phyloP scores from a whole-genome alignment of 768 basidiomycete genomes.

The Daedalea quercina region DNA sequence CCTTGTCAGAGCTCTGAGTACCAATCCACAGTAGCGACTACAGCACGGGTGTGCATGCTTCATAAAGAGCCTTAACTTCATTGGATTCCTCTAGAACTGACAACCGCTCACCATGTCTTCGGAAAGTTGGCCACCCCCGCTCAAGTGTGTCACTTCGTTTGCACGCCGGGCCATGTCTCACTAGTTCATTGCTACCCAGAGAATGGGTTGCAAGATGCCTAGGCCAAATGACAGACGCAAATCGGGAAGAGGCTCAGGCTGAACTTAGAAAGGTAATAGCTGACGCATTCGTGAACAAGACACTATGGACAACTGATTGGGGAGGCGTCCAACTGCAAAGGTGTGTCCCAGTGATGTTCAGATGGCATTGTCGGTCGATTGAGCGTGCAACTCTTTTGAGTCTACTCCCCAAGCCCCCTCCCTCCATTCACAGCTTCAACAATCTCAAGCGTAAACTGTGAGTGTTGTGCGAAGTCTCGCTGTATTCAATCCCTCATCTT shows the following conservation, averaged over 20 bases:
- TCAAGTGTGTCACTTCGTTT: conserved; percentile 46
- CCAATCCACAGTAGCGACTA: too few relatives aligned
- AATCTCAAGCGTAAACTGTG: conserved; percentile 70
- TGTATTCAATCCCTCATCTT: neutral
- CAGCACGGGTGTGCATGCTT: too few relatives aligned
- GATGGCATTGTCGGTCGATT: conserved; percentile 4
- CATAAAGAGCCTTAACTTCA: too few relatives aligned
- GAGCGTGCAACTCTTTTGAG: conserved; percentile 25
- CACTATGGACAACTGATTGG: conserved; percentile 96
- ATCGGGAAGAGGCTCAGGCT: conserved; percentile 81
- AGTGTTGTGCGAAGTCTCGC: neutral
- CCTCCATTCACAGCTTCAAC: conserved; percentile 31
- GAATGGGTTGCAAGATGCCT: conserved; percentile 94
- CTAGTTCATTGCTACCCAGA: conserved; percentile 37
- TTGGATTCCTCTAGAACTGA: neutral
- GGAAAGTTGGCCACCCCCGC: conserved; percentile 74
- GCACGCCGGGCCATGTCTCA: conserved; percentile 3
- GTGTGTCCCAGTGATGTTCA: conserved; percentile 32
- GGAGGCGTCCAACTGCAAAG: conserved; percentile 78
- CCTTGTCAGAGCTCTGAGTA: neutral
- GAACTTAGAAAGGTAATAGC: conserved; percentile 97
- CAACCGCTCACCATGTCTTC: conserved; percentile 46
- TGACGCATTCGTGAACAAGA: conserved; percentile 79
- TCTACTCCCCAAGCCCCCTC: conserved; percentile 53
- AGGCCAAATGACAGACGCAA: conserved; percentile 83